These are phyloP conservation scores for Breynia disticha DNA, from an alignment of 441 rosid species.

Conservation along the genomic window DNA sequence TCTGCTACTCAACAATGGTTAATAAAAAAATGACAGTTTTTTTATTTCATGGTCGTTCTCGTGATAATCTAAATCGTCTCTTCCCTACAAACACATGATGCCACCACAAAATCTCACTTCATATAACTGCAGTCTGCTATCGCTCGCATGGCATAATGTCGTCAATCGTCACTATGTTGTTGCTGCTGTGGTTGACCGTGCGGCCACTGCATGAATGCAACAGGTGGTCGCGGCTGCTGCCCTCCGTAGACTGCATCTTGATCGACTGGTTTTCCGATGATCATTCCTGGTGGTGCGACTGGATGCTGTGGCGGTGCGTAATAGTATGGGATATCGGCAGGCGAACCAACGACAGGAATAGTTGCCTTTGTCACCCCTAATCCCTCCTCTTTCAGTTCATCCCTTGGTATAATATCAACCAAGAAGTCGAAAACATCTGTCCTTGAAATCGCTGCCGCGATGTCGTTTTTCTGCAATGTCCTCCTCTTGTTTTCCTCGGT, in stretches of 20 bases:
- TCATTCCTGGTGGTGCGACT: conserved; percentile 42
- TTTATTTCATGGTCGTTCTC: no score
- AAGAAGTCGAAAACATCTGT: conserved; percentile 84
- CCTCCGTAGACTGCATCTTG: conserved; percentile 34
- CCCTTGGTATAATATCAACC: conserved; percentile 81
- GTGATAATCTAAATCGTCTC: no score
- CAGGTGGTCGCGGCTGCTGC: conserved; percentile 44
- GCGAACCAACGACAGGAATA: conserved; percentile 53
- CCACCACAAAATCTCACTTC: no score
- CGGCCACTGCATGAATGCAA: conserved; percentile 53
- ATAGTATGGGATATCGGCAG: conserved; percentile 52
- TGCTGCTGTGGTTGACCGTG: conserved; percentile 42
- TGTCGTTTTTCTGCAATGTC: conserved; percentile 81
- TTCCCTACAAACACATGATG: no score
- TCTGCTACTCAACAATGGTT: no score
- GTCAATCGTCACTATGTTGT: conserved; percentile 8
- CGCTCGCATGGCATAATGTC: neutral
- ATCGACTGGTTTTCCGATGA: conserved; percentile 55
- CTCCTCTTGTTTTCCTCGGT: conserved; percentile 89
- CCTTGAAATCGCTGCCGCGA: conserved; percentile 82
- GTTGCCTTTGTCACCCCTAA: conserved; percentile 66
- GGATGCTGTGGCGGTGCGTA: conserved; percentile 51
- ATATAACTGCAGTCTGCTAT: neutral
- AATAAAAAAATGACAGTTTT: no score
- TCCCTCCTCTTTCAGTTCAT: conserved; percentile 80